A percentile compares a stretch with the other conserved stretches of the same genome.
phyloP scores from a whole-genome alignment of 495 filamentous ascomycete genomes.

The Cercophora scortea region DNA sequence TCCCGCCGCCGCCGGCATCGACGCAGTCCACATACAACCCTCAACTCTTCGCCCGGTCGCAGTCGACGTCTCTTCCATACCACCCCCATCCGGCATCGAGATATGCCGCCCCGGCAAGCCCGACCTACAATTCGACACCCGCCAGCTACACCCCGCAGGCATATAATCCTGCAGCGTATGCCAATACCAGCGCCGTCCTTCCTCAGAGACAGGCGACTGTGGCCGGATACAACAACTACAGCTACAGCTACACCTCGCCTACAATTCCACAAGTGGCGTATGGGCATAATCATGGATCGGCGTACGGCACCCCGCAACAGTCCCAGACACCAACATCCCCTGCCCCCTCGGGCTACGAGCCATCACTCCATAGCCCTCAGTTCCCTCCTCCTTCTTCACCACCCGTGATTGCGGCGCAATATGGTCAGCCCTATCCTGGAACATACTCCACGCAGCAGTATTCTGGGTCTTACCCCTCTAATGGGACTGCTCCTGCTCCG shows the following conservation, averaged over 20 bases:
- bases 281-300: constrained; percentile 21
- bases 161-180: constrained; percentile 46
- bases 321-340: constrained; percentile 23
- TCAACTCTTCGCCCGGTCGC: constrained; percentile 63
- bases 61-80: constrained; percentile 44
- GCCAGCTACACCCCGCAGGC: constrained; percentile 34
- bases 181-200: constrained; percentile 20
- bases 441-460: constrained; percentile 14
- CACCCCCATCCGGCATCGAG: constrained; percentile 30
- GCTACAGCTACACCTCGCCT: constrained; percentile 30
- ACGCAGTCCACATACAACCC: constrained; percentile 69
- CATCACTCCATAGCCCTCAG: constrained; percentile 24
- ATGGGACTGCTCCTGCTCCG: constrained; percentile 17
- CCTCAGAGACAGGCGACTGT: constrained; percentile 40
- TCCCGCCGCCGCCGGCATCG: constrained; percentile 37
- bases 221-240: constrained; percentile 34
- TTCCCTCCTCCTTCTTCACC: constrained; percentile 17
- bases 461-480: constrained; percentile 16
- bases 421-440: constrained; percentile 19
- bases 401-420: constrained; percentile 16
- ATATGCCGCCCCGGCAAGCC: constrained; percentile 23
- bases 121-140: constrained; percentile 20
- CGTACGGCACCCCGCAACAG: constrained; percentile 20
- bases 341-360: constrained; percentile 25
- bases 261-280: constrained; percentile 26